Percentiles rank a stretch among this genome's conserved stretches.
Conservation (phyloP, 2,329 filamentous ascomycete species). For the Sporothrix schenckii region DNA sequence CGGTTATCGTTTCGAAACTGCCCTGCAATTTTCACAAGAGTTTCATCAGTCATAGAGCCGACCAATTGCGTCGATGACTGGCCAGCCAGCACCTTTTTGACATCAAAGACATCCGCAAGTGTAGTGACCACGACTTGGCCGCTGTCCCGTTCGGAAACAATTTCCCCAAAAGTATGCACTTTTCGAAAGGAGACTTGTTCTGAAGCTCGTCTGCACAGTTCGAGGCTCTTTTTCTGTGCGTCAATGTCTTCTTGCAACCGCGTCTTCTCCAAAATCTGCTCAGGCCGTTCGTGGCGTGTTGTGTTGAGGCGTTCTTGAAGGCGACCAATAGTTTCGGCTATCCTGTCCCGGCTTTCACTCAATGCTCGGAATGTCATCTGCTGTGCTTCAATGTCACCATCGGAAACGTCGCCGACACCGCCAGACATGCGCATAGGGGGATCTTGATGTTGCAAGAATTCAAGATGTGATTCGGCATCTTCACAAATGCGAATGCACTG, state of each 20-base stretch:
- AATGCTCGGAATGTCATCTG: slow-evolving; percentile 37
- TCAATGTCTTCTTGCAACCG: slow-evolving; percentile 44
- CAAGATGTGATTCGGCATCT: slow-evolving; percentile 44
- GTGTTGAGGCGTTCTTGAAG: slow-evolving; percentile 43
- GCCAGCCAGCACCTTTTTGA: slow-evolving; percentile 45
- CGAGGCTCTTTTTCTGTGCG: slow-evolving; percentile 45
- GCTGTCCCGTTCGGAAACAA: slow-evolving; percentile 45
- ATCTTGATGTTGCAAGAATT: slow-evolving; percentile 42
- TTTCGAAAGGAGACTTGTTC: slow-evolving; percentile 42
- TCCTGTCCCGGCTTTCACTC: slow-evolving; percentile 41
- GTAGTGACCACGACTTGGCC: slow-evolving; percentile 49
- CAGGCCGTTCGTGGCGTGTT: slow-evolving; percentile 37
- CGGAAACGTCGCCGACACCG: neutral
- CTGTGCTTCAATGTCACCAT: slow-evolving; percentile 26
- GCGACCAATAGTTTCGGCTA: slow-evolving; percentile 42
- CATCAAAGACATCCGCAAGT: slow-evolving; percentile 48
- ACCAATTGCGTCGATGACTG: slow-evolving; percentile 44
- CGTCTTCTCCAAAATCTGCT: slow-evolving; percentile 38
- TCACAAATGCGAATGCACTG: slow-evolving; percentile 48
- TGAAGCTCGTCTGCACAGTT: slow-evolving; percentile 45
- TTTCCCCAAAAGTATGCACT: slow-evolving; percentile 45
- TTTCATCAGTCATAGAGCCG: slow-evolving; percentile 43
- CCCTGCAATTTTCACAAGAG: slow-evolving; percentile 1
- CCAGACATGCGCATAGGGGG: slow-evolving; percentile 23
- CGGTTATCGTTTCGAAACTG: neutral